Conservation (phyloP, 805 yeast species). For the Metschnikowia arizonensis region DNA sequence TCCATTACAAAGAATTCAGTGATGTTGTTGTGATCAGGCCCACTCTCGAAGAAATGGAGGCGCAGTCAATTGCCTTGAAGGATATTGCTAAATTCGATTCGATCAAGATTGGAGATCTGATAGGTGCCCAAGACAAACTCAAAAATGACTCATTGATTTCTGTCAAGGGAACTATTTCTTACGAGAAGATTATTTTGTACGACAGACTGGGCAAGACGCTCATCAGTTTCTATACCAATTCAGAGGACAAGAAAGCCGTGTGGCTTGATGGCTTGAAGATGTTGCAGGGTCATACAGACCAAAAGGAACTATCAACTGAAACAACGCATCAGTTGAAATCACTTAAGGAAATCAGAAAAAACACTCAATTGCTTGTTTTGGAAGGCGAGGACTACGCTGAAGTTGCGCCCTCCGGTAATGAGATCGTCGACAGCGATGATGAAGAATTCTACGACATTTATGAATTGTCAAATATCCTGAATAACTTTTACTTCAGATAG, state of each 20-base stretch:
- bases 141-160: conserved; percentile 46
- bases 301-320: conserved; percentile 33
- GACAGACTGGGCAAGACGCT: conserved; percentile 41
- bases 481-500: conserved; percentile 24
- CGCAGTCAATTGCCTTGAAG: conserved; percentile 47
- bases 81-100: conserved; percentile 50
- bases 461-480: conserved; percentile 23
- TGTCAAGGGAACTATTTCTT: conserved; percentile 52
- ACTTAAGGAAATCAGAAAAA: conserved; percentile 35
- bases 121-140: conserved; percentile 40
- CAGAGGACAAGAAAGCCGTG: conserved; percentile 59
- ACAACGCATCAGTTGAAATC: conserved; percentile 34
- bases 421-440: conserved; percentile 20
- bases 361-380: conserved; percentile 38
- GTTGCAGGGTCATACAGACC: conserved; percentile 34
- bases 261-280: conserved; percentile 77
- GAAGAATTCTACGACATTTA: conserved; percentile 28
- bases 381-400: conserved; percentile 22
- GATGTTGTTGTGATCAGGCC: conserved; percentile 48
- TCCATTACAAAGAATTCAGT: conserved; percentile 58
- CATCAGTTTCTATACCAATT: conserved; percentile 65
- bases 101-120: conserved; percentile 42
- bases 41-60: conserved; percentile 54
- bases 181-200: conserved; percentile 52
- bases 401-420: conserved; percentile 15